Percentiles rank a stretch among this genome's conserved stretches.
phyloP scores from a whole-genome alignment of 78 protist genomes.

The Monosiga brevicollis region DNA sequence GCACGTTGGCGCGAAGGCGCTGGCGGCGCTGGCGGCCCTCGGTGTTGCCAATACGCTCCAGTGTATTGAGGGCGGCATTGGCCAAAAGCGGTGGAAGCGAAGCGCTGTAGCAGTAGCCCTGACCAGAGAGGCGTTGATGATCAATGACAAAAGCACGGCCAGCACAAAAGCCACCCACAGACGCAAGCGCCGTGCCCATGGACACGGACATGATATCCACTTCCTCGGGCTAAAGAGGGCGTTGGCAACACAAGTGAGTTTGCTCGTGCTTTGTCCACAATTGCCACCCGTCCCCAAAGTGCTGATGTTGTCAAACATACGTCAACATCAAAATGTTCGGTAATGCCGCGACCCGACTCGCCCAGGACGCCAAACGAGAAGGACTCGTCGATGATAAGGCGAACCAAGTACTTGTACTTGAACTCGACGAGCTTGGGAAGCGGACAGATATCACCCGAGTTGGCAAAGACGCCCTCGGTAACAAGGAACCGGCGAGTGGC shows the following conservation, averaged over 20 bases:
- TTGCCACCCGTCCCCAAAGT: too few relatives aligned
- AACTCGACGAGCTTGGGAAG: constrained; percentile 49
- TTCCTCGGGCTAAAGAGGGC: background rate
- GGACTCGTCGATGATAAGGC: constrained; percentile 86
- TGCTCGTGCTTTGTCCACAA: too few relatives aligned
- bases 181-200: constrained; percentile 32
- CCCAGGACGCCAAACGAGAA: constrained; percentile 84
- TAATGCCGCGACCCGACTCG: constrained; percentile 73
- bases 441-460: constrained; percentile 50
- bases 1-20: background rate
- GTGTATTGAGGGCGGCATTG: constrained; percentile 36
- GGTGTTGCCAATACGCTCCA: constrained; percentile 13
- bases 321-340: constrained; percentile 61
- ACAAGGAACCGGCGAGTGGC: constrained; percentile 64
- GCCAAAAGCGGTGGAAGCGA: constrained; percentile 80
- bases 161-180: constrained; percentile 69
- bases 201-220: constrained; percentile 42
- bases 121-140: constrained; percentile 69
- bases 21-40: background rate
- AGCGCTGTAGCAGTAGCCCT: constrained; percentile 86
- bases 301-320: background rate
- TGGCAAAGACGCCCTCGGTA: constrained; percentile 71
- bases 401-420: constrained; percentile 48
- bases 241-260: too few relatives aligned
- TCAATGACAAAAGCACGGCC: constrained; percentile 34